A percentile compares a stretch with the other conserved stretches of the same genome.
phyloP scores from a whole-genome alignment of 2,329 filamentous ascomycete species.

The Cladosporium sp. region DNA sequence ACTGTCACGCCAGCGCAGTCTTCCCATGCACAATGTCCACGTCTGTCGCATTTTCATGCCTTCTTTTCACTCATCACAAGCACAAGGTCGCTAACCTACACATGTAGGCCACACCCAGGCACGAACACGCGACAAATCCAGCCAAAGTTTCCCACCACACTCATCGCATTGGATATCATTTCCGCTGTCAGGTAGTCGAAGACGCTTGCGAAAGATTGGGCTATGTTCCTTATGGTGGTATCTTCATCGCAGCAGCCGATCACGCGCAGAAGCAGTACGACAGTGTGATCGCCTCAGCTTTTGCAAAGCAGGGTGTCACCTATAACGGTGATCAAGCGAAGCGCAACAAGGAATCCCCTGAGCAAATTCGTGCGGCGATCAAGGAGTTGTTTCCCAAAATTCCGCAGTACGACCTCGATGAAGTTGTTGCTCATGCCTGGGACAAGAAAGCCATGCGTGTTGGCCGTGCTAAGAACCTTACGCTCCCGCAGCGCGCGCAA shows the following conservation, averaged over 20 bases:
- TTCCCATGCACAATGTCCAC: slow-evolving; percentile 60
- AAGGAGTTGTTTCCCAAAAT: slow-evolving; percentile 65
- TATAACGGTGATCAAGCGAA: neutral
- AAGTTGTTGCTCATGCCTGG: slow-evolving; percentile 62
- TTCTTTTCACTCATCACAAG: neutral
- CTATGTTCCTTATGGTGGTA: slow-evolving; percentile 34
- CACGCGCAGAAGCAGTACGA: slow-evolving; percentile 25
- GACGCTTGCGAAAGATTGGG: slow-evolving; percentile 56
- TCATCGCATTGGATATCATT: slow-evolving; percentile 63
- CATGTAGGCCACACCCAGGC: slow-evolving; percentile 26
- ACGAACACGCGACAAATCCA: slow-evolving; percentile 25
- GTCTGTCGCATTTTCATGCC: slow-evolving; percentile 45
- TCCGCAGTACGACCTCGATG: slow-evolving; percentile 56
- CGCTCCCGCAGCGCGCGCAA: slow-evolving; percentile 59
- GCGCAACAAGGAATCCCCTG: slow-evolving; percentile 30
- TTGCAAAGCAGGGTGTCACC: slow-evolving; percentile 38
- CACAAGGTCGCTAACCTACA: slow-evolving; percentile 1
- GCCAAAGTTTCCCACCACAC: slow-evolving; percentile 57
- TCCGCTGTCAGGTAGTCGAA: slow-evolving; percentile 60
- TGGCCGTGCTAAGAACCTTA: slow-evolving; percentile 56
- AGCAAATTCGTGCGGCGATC: slow-evolving; percentile 59
- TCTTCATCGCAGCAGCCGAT: slow-evolving; percentile 33
- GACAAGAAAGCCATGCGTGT: slow-evolving; percentile 59
- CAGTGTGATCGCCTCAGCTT: slow-evolving; percentile 35
- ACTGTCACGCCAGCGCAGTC: slow-evolving; percentile 54